Percentiles rank a stretch among this genome's conserved stretches.
Conservation (phyloP, 73 alveolate genomes). For the Uronychia setigera region DNA sequence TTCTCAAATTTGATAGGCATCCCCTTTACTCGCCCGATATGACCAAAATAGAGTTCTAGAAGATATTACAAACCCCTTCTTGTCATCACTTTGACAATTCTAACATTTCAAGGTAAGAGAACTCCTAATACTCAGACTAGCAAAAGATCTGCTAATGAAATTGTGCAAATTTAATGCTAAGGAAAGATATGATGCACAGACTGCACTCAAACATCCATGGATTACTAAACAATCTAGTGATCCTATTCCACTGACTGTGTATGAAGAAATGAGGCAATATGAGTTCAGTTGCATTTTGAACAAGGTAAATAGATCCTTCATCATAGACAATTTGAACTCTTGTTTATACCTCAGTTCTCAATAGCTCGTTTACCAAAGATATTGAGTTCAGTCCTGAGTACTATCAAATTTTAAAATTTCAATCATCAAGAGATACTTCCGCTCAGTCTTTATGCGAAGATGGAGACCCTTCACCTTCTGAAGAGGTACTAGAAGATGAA, state of each 20-base stretch:
- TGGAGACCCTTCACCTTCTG: too few relatives aligned
- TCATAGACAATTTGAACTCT: too few relatives aligned
- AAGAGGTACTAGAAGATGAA: background rate
- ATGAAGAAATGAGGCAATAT: conserved; percentile 29
- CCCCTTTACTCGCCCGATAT: conserved; percentile 73
- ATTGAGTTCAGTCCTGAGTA: background rate
- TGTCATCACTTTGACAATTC: background rate
- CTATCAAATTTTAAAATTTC: background rate
- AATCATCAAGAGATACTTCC: background rate
- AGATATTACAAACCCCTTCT: background rate
- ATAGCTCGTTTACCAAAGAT: too few relatives aligned
- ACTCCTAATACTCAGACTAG: background rate
- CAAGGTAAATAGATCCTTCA: background rate
- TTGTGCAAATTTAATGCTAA: background rate
- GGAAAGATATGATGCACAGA: conserved; percentile 73
- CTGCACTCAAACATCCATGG: conserved; percentile 87
- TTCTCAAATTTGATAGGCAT: conserved; percentile 70
- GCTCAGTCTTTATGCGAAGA: too few relatives aligned
- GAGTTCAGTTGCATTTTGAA: background rate
- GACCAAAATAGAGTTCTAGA: background rate
- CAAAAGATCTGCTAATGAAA: background rate
- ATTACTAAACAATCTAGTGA: conserved; percentile 55
- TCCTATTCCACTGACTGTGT: conserved; percentile 39
- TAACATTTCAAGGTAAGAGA: background rate
- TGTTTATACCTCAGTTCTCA: too few relatives aligned